Evolutionary conservation across 108 stramenopile genomes (phyloP).

Genomic region (Seminavis robusta): DNA sequence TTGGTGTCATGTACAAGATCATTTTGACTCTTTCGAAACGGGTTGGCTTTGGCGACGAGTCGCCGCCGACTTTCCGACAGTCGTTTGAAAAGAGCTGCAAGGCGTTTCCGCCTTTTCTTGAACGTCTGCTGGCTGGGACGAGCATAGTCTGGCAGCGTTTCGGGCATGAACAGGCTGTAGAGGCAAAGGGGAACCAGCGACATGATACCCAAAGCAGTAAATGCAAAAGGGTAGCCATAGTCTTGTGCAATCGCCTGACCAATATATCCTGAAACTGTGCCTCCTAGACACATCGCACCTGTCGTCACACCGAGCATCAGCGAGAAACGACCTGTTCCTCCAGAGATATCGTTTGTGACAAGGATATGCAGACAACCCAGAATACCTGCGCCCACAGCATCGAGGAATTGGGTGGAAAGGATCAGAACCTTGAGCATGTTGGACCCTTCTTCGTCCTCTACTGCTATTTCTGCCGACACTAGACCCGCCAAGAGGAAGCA

Average conservation of each 20-base stretch:
- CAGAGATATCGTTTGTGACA: slow-evolving; percentile 63
- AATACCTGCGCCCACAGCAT: slow-evolving; percentile 70
- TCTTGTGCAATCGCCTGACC: slow-evolving; percentile 68
- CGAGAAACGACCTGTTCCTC: slow-evolving; percentile 65
- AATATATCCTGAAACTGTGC: slow-evolving; percentile 64
- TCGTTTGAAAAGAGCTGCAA: no score
- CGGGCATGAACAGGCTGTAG: slow-evolving; percentile 58
- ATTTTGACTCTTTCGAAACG: no score
- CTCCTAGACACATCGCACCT: slow-evolving; percentile 72
- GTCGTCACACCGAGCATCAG: slow-evolving; percentile 64
- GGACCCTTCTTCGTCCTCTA: slow-evolving; percentile 9
- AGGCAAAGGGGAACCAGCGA: slow-evolving; percentile 48
- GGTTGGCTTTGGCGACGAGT: no score
- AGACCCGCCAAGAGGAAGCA: slow-evolving; percentile 54
- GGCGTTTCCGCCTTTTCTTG: no score
- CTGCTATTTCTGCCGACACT: slow-evolving; percentile 22
- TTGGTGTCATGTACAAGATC: no score
- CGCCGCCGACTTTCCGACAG: no score
- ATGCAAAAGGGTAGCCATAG: slow-evolving; percentile 58
- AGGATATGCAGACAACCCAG: slow-evolving; percentile 70
- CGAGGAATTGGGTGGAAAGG: slow-evolving; percentile 66
- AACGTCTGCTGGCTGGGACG: slow-evolving; percentile 4
- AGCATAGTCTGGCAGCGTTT: slow-evolving; percentile 40
- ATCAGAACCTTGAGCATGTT: slow-evolving; percentile 41
- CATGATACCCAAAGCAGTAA: slow-evolving; percentile 49